phyloP scores from a whole-genome alignment of 163 green algal species.

The Chloromonas sp. region DNA sequence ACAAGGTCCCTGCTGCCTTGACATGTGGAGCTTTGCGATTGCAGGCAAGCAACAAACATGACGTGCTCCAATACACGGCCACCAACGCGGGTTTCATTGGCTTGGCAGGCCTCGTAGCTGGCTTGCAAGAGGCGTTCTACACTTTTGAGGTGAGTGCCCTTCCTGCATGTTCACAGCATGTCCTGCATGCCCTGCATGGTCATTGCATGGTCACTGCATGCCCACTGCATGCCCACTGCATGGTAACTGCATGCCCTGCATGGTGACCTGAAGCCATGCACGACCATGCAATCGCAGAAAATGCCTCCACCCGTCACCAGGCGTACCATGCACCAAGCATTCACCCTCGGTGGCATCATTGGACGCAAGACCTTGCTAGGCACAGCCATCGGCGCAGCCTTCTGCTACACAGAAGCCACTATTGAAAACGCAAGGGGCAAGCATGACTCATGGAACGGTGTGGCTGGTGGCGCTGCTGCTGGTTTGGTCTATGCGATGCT shows the following conservation, averaged over 20 bases:
- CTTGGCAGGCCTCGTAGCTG: slow-evolving; percentile 19
- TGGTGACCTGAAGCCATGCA: too few species aligned
- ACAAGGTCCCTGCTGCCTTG: too few species aligned
- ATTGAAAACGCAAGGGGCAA: slow-evolving; percentile 25
- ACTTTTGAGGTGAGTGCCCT: slow-evolving; percentile 26
- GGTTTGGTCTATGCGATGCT: slow-evolving; percentile 24
- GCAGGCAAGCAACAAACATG: slow-evolving; percentile 29
- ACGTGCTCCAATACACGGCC: slow-evolving; percentile 24
- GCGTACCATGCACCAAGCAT: slow-evolving; percentile 23
- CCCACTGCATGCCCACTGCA: too few species aligned
- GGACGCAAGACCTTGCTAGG: slow-evolving; percentile 21
- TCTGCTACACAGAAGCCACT: slow-evolving; percentile 31
- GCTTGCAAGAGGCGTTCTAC: slow-evolving; percentile 31
- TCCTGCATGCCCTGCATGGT: background rate
- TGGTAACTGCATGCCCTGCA: too few species aligned
- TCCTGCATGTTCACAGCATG: slow-evolving; percentile 2
- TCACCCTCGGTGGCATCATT: slow-evolving; percentile 21
- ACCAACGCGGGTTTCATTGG: slow-evolving; percentile 27
- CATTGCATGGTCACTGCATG: too few species aligned
- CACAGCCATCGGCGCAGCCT: slow-evolving; percentile 23
- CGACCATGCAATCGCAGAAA: slow-evolving; percentile 8
- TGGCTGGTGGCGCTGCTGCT: slow-evolving; percentile 25
- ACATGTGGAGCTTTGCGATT: too few species aligned
- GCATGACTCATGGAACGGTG: slow-evolving; percentile 31
- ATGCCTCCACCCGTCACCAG: slow-evolving; percentile 26